phyloP scores from a whole-genome alignment of 805 yeast species.

The Kuraishia borneana region DNA sequence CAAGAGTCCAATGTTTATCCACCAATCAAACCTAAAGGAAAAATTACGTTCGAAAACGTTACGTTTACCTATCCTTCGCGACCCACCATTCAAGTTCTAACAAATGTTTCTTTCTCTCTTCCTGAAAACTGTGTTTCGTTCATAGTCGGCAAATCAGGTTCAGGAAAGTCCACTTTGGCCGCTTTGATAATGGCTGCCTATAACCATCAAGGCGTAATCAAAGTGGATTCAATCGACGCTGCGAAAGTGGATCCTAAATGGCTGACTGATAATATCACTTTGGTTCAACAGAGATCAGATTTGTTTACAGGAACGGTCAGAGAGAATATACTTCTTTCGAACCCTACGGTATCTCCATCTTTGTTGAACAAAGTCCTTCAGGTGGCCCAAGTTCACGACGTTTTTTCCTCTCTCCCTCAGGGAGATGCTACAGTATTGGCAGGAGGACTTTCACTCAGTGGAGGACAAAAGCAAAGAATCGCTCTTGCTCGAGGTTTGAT shows the following conservation, averaged over 20 bases:
- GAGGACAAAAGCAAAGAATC: conserved; percentile 84
- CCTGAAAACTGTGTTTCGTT: conserved; percentile 38
- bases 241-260: conserved; percentile 30
- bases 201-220: conserved; percentile 41
- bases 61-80: conserved; percentile 56
- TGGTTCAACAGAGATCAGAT: conserved; percentile 63
- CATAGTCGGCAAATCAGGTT: conserved; percentile 81
- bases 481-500: conserved; percentile 77
- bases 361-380: conserved; percentile 32
- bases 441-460: conserved; percentile 48
- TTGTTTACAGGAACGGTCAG: conserved; percentile 53
- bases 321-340: conserved; percentile 40
- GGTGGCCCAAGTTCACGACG: conserved; percentile 38
- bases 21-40: conserved; percentile 28
- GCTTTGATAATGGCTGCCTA: conserved; percentile 55
- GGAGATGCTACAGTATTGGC: conserved; percentile 42
- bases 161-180: conserved; percentile 83
- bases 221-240: conserved; percentile 42
- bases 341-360: conserved; percentile 10
- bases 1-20: too few relatives aligned
- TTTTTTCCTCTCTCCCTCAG: conserved; percentile 35
- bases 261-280: conserved; percentile 52
- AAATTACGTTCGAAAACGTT: conserved; percentile 43
- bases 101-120: conserved; percentile 33
- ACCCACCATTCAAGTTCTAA: conserved; percentile 32